A percentile compares a stretch with the other conserved stretches of the same genome.
Conservation (phyloP, 139 green algal genomes). For the Chlorella sp. region DNA sequence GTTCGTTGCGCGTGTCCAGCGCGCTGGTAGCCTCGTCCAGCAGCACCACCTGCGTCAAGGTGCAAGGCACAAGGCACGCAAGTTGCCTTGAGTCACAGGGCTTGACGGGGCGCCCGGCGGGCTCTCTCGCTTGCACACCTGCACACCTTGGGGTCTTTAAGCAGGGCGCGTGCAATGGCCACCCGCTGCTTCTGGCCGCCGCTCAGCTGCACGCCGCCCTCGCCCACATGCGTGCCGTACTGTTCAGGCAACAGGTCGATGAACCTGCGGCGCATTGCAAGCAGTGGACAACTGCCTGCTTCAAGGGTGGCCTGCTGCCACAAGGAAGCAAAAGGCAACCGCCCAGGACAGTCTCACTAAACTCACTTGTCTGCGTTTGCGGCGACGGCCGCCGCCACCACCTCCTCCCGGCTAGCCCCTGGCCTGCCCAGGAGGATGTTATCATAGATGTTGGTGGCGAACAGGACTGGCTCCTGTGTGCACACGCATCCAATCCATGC, state of each 20-base stretch:
- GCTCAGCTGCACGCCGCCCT: constrained; percentile 44
- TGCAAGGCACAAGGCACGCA: no score
- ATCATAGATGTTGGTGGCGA: constrained; percentile 72
- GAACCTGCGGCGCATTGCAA: no score
- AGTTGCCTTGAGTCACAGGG: not conserved
- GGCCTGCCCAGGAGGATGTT: constrained; percentile 78
- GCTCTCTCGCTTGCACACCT: not conserved
- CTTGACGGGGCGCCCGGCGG: no score
- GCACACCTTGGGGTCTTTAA: constrained; percentile 62
- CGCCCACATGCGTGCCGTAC: constrained; percentile 55
- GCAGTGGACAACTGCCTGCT: no score
- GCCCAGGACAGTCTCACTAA: no score
- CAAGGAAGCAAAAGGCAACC: no score
- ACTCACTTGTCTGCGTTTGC: constrained; percentile 64
- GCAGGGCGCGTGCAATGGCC: constrained; percentile 87
- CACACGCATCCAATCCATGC: no score
- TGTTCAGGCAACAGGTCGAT: constrained; percentile 32
- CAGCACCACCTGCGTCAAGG: constrained; percentile 29
- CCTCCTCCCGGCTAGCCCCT: constrained; percentile 41
- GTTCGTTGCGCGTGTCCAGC: constrained; percentile 74
- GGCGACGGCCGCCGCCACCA: constrained; percentile 57
- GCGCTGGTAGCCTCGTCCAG: constrained; percentile 78
- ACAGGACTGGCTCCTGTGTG: constrained; percentile 90
- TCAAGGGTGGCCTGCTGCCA: no score
- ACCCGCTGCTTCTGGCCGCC: constrained; percentile 89